Evolutionary conservation across 2,329 filamentous ascomycete species (phyloP).

Genomic region (Ophiostoma perfectum): DNA sequence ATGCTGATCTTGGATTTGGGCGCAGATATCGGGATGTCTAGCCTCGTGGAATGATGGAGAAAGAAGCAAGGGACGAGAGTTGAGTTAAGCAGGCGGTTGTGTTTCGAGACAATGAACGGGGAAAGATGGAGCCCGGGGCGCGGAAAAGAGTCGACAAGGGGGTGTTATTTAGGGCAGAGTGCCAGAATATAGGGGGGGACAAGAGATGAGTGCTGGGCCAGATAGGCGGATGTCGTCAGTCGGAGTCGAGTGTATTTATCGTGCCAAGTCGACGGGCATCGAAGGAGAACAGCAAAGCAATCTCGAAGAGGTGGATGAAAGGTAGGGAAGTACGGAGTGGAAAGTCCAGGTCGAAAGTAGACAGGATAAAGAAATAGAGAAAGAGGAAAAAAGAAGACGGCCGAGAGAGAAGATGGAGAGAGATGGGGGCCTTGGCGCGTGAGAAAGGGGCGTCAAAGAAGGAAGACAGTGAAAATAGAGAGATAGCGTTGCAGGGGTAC

Average conservation of each 20-base stretch:
- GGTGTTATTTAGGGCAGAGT: constrained; percentile 1
- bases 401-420: neutral
- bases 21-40: neutral
- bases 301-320: neutral
- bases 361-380: neutral
- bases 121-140: constrained; percentile 5
- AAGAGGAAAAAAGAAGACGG: constrained; percentile 5
- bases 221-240: constrained; percentile 5
- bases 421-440: neutral
- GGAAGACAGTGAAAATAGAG: constrained; percentile 1
- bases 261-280: neutral
- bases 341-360: too few species aligned
- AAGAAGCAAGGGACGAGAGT: neutral
- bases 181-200: constrained; percentile 5
- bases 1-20: neutral
- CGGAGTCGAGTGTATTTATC: neutral
- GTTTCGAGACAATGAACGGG: constrained; percentile 13
- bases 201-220: neutral
- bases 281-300: neutral
- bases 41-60: constrained; percentile 1
- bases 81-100: neutral
- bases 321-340: neutral
- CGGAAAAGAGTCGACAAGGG: constrained; percentile 8
- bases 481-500: neutral
- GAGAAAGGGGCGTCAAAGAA: neutral